Percentiles rank a stretch among this genome's conserved stretches.
phyloP scores from a whole-genome alignment of 176 grass and related monocot species.

The Olyra latifolia region DNA sequence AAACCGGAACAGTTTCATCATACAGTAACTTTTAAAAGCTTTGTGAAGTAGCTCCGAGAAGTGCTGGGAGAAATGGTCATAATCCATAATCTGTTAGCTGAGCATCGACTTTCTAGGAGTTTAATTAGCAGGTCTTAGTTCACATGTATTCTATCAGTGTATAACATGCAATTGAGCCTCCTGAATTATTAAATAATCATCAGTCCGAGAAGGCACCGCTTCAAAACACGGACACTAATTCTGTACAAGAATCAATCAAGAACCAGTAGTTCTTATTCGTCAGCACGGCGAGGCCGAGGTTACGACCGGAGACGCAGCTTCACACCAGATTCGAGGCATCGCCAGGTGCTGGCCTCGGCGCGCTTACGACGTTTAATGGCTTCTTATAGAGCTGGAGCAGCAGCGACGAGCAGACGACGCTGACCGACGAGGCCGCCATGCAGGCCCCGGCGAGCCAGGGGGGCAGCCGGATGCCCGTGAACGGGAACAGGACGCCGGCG shows the following conservation, averaged over 20 bases:
- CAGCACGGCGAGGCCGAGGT: background rate
- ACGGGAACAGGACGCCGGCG: conserved; percentile 73
- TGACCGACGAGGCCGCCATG: conserved; percentile 88
- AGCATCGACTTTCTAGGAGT: too few relatives aligned
- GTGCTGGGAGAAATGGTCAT: too few relatives aligned
- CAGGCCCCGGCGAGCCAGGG: conserved; percentile 89
- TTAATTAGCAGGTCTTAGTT: background rate
- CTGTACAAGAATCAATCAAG: conserved; percentile 41
- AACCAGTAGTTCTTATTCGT: background rate
- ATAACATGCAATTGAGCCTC: background rate
- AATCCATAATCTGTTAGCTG: too few relatives aligned
- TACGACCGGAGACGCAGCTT: background rate
- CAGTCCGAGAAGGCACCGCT: background rate
- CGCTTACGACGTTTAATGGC: conserved; percentile 49
- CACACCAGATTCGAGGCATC: conserved; percentile 41
- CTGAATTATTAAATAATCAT: conserved; percentile 32
- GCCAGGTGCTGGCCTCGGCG: background rate
- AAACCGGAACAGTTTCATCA: too few relatives aligned
- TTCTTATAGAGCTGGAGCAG: conserved; percentile 92
- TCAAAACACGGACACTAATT: background rate
- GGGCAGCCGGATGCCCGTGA: conserved; percentile 72
- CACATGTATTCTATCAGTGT: background rate
- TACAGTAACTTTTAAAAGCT: too few relatives aligned
- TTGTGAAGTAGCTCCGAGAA: too few relatives aligned
- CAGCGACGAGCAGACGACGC: conserved; percentile 92